Percentiles rank a stretch among this genome's conserved stretches.
Conservation (phyloP, 2,329 filamentous ascomycete genomes). For the Scolecobasidium constrictum region DNA sequence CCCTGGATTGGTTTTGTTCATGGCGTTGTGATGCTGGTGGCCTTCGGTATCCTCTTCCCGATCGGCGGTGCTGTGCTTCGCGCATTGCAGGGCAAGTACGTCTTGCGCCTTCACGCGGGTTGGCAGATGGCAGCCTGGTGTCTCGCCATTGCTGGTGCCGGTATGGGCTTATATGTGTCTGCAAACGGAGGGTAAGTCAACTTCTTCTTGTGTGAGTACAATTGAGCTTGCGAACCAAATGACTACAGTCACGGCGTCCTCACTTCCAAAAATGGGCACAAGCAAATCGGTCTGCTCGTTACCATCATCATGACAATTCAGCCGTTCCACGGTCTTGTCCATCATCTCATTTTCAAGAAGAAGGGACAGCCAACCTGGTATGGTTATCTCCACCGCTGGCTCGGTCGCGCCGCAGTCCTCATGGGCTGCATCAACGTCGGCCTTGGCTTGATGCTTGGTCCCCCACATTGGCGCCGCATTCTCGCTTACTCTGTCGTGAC, state of each 20-base stretch:
- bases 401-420: slow-evolving; percentile 9
- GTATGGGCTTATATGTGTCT: not conserved
- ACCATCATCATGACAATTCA: slow-evolving; percentile 5
- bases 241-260: not conserved
- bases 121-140: not conserved
- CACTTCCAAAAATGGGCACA: not conserved
- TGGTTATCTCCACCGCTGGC: slow-evolving; percentile 10
- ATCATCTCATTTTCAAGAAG: slow-evolving; percentile 10
- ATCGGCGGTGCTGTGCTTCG: not conserved
- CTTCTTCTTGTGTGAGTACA: not conserved
- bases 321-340: slow-evolving; percentile 9
- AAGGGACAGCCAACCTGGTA: slow-evolving; percentile 9
- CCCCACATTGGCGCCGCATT: not conserved
- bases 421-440: slow-evolving; percentile 11
- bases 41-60: not conserved
- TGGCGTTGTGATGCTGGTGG: not conserved
- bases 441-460: slow-evolving; percentile 10
- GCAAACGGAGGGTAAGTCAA: not conserved
- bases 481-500: not conserved
- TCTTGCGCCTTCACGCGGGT: not conserved
- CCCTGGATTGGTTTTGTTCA: too few species aligned
- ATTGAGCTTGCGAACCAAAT: not conserved
- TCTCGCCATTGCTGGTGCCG: not conserved
- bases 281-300: slow-evolving; percentile 3
- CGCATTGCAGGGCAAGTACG: not conserved